Base-by-base conservation (phyloP, 208 protist genomes). In the Trypanosoma mega region DNA sequence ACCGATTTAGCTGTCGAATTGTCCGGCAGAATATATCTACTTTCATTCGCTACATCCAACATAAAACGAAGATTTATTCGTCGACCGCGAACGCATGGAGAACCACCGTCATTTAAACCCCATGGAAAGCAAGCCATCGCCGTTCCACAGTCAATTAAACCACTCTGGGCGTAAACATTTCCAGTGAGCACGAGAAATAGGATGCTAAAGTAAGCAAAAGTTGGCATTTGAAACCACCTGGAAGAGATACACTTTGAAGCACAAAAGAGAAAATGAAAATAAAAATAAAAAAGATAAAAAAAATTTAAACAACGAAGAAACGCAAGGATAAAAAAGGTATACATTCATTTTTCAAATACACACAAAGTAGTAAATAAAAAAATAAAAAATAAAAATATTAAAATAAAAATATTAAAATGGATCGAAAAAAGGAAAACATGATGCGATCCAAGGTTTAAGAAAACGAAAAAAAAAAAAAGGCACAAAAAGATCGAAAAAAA, bases 1-100 rank as follows among this genome's bases (percentile, higher is more conserved):
- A 76, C 72, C 16, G 30, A 34, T 48, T 50, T 31, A 30, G 21
- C n/a, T 12, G 3, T 45, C 12, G 24, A 14, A 14, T 51, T 11
- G 31, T 39, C 34, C 12, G 44, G 7, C 26, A 4, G 26, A 58
- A 47, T 66, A 62, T 75, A 52, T 14, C 12, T 6, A 27, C 80
- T 85, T 47, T 88, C 79, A 1, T 27, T 6, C 0, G 81, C 71
- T 20, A 80, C 52, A 36, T 92, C 76, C 12, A 93, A 33, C 34
- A 82, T 64, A 47, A 95, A 92, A 44, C 85, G 83, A 14, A 95
- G 76, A 59, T 83, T 82, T n/a, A 95, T 70, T 16, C 64, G 65
- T 26, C 50, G 44, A 4, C 67, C 64, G 23, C 72, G 68, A n/a
- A 24, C 20, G 45, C 89, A 95, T 14, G 72, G 56, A 11, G 46